Conservation (phyloP, 139 green algal genomes). For the Tetradesmus obliquus region DNA sequence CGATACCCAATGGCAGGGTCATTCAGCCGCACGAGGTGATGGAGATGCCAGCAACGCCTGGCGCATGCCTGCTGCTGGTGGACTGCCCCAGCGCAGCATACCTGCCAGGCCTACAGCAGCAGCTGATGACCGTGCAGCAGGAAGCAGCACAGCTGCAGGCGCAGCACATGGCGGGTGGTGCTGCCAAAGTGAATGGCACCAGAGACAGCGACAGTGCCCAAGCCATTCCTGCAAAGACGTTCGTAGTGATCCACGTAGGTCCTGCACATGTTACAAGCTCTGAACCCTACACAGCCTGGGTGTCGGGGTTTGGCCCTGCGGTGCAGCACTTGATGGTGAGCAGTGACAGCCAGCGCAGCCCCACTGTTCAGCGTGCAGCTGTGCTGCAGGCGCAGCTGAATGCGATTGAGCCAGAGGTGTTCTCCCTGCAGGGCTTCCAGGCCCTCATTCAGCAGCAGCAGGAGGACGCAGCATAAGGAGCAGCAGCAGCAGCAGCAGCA, state of each 20-base stretch:
- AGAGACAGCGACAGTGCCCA: background rate
- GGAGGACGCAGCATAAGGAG: background rate
- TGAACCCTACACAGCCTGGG: conserved; percentile 45
- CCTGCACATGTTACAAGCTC: conserved; percentile 27
- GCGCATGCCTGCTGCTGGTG: conserved; percentile 85
- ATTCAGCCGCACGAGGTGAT: conserved; percentile 81
- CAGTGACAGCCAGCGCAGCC: background rate
- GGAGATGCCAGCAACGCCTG: conserved; percentile 68
- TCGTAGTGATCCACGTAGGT: conserved; percentile 46
- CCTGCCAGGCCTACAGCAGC: conserved; percentile 45
- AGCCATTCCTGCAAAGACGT: background rate
- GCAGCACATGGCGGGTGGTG: background rate
- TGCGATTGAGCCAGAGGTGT: conserved; percentile 72
- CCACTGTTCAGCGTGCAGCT: conserved; percentile 54
- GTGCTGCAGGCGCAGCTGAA: conserved; percentile 81
- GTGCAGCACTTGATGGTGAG: conserved; percentile 40
- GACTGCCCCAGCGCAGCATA: conserved; percentile 81
- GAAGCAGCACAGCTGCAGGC: background rate
- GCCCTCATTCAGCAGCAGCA: background rate
- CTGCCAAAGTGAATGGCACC: background rate
- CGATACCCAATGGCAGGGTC: conserved; percentile 55
- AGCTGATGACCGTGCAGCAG: conserved; percentile 25
- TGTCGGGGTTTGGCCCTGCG: conserved; percentile 27
- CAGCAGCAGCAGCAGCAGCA: background rate
- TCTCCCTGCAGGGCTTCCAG: conserved; percentile 64